phyloP scores from a whole-genome alignment of 31 red algal species.

The Odonthalia washingtoniensis region DNA sequence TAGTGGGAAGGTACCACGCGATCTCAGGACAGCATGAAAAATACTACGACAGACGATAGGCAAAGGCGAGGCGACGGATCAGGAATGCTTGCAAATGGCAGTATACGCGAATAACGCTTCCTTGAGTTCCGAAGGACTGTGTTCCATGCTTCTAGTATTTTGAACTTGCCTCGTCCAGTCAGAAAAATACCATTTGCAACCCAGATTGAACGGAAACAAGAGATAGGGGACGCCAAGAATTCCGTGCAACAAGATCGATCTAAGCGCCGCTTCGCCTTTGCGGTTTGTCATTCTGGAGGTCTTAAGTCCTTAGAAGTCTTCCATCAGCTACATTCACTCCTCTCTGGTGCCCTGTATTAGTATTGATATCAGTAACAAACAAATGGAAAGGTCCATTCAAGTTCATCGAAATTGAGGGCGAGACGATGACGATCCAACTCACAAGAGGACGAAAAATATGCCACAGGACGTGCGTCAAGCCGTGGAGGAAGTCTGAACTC shows the following conservation, averaged over 20 bases:
- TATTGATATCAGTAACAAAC: too few species aligned
- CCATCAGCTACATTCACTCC: too few species aligned
- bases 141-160: conserved; percentile 17
- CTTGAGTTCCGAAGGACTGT: conserved; percentile 11
- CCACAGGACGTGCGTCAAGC: too few species aligned
- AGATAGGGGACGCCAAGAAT: too few species aligned
- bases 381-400: neutral
- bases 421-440: too few species aligned
- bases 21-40: neutral
- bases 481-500: too few species aligned
- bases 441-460: too few species aligned
- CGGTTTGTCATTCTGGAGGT: too few species aligned
- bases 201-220: neutral
- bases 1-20: conserved; percentile 15
- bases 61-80: neutral
- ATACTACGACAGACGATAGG: neutral
- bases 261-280: too few species aligned
- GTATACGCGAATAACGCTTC: neutral
- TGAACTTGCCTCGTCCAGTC: conserved; percentile 3
- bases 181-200: neutral
- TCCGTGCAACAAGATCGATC: too few species aligned
- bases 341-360: too few species aligned
- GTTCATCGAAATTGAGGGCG: neutral
- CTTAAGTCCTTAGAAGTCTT: too few species aligned
- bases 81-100: conserved; percentile 37